These are phyloP conservation scores for Lentinus brumalis DNA, from an alignment of 768 basidiomycete species.

Conservation along the genomic window DNA sequence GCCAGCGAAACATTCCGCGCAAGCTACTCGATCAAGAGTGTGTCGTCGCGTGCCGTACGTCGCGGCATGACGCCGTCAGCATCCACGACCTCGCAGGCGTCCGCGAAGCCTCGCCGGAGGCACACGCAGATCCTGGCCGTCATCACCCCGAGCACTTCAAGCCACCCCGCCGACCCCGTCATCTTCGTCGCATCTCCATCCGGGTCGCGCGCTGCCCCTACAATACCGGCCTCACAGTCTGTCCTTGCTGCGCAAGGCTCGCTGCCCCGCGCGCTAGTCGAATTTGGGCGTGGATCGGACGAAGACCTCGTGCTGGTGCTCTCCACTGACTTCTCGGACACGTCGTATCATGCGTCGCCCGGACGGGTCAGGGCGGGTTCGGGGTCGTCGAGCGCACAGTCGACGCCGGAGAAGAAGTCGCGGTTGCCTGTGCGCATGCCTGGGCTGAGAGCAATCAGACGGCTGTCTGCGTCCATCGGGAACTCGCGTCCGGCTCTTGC, in stretches of 20 bases:
- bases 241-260: background rate
- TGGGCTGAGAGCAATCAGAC: conserved; percentile 17
- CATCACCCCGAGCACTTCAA: background rate
- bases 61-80: conserved; percentile 11
- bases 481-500: conserved; percentile 26
- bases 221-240: background rate
- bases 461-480: conserved; percentile 24
- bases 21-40: conserved; percentile 25
- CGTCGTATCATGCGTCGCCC: conserved; percentile 8
- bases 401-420: conserved; percentile 20
- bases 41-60: background rate
- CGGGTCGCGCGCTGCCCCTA: background rate
- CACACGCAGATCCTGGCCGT: conserved; percentile 16
- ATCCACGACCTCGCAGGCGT: conserved; percentile 10
- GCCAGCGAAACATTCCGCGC: conserved; percentile 28
- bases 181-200: conserved; percentile 2
- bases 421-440: conserved; percentile 27
- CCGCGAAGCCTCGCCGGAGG: conserved; percentile 13
- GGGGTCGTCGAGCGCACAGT: background rate
- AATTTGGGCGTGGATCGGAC: conserved; percentile 15
- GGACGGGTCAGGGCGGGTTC: background rate
- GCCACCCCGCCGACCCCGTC: conserved; percentile 4
- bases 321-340: conserved; percentile 15
- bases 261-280: conserved; percentile 10
- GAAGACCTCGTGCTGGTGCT: conserved; percentile 22